Percentiles rank a stretch among this genome's conserved stretches.
Evolutionary conservation across 169 alveolate genomes (phyloP).

Genomic region (Plasmodium knowlesi): DNA sequence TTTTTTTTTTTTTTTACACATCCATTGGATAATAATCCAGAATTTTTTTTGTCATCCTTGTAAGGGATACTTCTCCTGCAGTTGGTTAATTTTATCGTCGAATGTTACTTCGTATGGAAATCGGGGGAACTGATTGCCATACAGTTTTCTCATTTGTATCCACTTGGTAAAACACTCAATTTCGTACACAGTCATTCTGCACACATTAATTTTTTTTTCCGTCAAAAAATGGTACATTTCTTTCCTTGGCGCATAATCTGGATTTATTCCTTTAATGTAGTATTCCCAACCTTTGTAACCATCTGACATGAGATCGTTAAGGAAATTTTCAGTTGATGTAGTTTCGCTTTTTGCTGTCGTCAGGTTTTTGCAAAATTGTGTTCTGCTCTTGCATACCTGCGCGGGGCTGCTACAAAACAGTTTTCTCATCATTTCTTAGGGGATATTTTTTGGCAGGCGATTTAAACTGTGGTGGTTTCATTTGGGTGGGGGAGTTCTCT

Average conservation of each 20-base stretch:
- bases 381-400: not conserved
- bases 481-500: not conserved
- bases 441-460: not conserved
- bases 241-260: constrained; percentile 86
- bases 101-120: constrained; percentile 87
- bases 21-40: not conserved
- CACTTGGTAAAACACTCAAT: constrained; percentile 87
- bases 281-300: constrained; percentile 84
- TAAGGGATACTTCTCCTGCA: constrained; percentile 81
- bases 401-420: not conserved
- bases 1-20: not conserved
- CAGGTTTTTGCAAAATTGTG: not conserved
- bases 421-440: constrained; percentile 27
- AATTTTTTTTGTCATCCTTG: constrained; percentile 26
- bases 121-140: constrained; percentile 84
- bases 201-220: constrained; percentile 83
- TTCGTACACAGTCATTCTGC: constrained; percentile 85
- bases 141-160: constrained; percentile 83
- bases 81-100: constrained; percentile 84
- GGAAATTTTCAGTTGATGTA: constrained; percentile 7
- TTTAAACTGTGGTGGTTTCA: not conserved
- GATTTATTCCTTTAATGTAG: constrained; percentile 87
- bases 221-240: constrained; percentile 83
- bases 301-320: constrained; percentile 66
- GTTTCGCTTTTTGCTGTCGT: constrained; percentile 28